Conservation (phyloP, 2,329 filamentous ascomycete species). For the Talaromyces piceae region DNA sequence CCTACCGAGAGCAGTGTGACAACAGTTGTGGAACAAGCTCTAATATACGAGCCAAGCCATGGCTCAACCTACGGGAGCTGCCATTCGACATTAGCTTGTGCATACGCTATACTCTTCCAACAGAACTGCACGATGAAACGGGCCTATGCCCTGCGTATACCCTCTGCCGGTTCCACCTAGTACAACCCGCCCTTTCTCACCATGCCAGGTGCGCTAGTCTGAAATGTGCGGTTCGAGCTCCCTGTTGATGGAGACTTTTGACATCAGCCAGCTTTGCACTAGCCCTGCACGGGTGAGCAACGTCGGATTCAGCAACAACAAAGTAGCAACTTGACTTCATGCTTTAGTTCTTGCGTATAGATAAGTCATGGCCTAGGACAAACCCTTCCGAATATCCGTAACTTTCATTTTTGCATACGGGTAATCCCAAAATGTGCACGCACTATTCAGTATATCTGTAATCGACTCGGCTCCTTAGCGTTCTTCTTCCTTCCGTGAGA, state of each 20-base stretch:
- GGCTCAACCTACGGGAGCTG: background rate
- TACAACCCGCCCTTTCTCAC: conserved; percentile 3
- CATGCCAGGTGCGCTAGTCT: conserved; percentile 1
- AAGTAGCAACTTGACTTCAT: background rate
- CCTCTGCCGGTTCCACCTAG: conserved; percentile 5
- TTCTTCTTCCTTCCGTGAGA: background rate
- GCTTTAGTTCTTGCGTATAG: background rate
- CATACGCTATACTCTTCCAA: background rate
- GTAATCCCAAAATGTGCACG: background rate
- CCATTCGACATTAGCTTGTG: conserved; percentile 6
- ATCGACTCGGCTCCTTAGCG: background rate
- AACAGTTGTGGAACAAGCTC: background rate
- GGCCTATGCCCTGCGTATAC: too few species aligned
- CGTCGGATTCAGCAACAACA: background rate
- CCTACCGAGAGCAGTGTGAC: background rate
- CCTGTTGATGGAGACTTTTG: background rate
- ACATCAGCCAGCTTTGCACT: background rate
- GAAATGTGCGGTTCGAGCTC: background rate
- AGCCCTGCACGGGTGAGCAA: background rate
- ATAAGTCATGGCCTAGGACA: background rate
- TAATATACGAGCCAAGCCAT: background rate
- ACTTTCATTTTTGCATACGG: background rate
- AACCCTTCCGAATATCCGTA: background rate
- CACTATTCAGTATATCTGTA: background rate
- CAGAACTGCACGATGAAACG: conserved; percentile 2